These are phyloP conservation scores for Hanseniaspora guilliermondii DNA, from an alignment of 805 yeast species.

Conservation along the genomic window DNA sequence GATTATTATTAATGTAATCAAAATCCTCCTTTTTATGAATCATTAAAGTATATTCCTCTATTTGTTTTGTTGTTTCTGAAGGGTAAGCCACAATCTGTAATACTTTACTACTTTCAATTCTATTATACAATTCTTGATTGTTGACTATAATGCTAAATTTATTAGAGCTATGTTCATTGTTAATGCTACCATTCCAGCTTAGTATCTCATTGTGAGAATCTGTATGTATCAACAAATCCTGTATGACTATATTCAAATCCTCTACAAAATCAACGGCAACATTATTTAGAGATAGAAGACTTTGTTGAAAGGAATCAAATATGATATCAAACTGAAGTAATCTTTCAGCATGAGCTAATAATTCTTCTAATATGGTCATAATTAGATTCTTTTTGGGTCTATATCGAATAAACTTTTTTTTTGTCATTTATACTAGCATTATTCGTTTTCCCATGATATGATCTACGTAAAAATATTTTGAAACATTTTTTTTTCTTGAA, in stretches of 20 bases:
- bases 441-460: too few species aligned
- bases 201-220: neutral
- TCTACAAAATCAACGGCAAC: neutral
- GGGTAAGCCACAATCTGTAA: neutral
- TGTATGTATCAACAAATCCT: neutral
- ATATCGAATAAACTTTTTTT: too few species aligned
- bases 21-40: neutral
- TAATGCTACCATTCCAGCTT: neutral
- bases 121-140: neutral
- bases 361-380: neutral
- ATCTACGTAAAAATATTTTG: too few species aligned
- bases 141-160: neutral
- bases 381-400: neutral
- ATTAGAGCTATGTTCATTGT: neutral
- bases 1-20: slow-evolving; percentile 11
- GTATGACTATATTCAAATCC: neutral
- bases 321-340: neutral
- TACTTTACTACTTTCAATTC: neutral
- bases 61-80: neutral
- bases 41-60: neutral
- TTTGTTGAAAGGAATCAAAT: neutral
- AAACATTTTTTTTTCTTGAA: too few species aligned
- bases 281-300: neutral
- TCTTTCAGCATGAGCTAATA: neutral
- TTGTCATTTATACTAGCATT: too few species aligned